Evolutionary conservation across 768 basidiomycete species (phyloP).

Genomic region (Psilocybe sp.): DNA sequence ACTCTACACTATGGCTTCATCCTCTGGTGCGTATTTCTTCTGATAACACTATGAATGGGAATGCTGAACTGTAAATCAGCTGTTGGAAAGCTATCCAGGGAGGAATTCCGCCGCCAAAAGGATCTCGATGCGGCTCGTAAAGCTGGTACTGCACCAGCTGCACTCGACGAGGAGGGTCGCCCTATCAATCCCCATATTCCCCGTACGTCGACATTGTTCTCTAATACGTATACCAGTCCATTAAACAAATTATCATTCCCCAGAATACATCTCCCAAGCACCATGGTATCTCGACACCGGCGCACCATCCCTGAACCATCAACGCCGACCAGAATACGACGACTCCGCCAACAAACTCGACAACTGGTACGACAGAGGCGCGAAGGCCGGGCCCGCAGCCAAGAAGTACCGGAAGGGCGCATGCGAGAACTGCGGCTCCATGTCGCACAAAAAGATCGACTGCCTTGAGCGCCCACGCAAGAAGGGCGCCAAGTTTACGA

Average conservation of each 20-base stretch:
- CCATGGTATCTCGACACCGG: constrained; percentile 99
- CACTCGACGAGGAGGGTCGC: constrained; percentile 90
- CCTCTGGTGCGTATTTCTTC: constrained; percentile 29
- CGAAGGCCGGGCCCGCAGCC: constrained; percentile 82
- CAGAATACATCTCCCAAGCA: constrained; percentile 97
- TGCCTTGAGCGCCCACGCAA: constrained; percentile 96
- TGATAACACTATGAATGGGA: constrained; percentile 3
- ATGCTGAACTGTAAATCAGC: constrained; percentile 23
- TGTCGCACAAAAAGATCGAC: constrained; percentile 88
- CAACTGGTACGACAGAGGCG: constrained; percentile 89
- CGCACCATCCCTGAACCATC: constrained; percentile 90
- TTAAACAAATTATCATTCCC: constrained; percentile 3
- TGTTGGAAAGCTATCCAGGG: constrained; percentile 85
- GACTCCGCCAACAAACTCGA: constrained; percentile 66
- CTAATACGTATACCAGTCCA: neutral
- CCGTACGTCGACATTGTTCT: constrained; percentile 49
- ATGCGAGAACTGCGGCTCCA: constrained; percentile 97
- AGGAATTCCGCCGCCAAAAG: constrained; percentile 93
- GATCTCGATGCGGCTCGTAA: constrained; percentile 98
- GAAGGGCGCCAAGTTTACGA: constrained; percentile 92
- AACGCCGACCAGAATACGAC: constrained; percentile 75
- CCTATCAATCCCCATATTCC: constrained; percentile 99
- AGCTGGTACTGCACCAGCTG: constrained; percentile 96
- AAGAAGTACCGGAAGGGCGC: constrained; percentile 98
- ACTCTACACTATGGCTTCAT: constrained; percentile 32